Percentiles rank a stretch among this genome's conserved stretches.
Conservation (phyloP, 1,139 yeast genomes). For the Debaryomycetaceae sp. region DNA sequence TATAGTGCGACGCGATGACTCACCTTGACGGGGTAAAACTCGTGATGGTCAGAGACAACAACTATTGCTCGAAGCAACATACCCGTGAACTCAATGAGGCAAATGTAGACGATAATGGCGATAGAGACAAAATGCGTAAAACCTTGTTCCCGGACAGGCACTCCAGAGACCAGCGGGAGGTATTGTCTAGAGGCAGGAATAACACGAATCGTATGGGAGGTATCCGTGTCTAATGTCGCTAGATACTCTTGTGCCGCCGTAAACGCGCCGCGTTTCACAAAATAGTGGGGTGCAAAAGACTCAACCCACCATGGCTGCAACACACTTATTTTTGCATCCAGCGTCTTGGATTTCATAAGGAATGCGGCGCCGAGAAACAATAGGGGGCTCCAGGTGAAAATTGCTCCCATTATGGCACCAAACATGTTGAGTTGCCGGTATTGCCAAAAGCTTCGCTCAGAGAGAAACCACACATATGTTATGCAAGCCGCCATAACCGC, state of each 20-base stretch:
- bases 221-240: conserved; percentile 34
- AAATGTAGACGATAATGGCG: conserved; percentile 20
- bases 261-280: conserved; percentile 28
- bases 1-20: conserved; percentile 22
- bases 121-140: conserved; percentile 27
- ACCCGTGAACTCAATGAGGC: conserved; percentile 22
- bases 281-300: conserved; percentile 31
- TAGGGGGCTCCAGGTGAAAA: conserved; percentile 26
- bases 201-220: conserved; percentile 32
- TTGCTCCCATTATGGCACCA: conserved; percentile 19
- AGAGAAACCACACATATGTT: conserved; percentile 23
- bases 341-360: conserved; percentile 30
- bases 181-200: conserved; percentile 37
- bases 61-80: conserved; percentile 22
- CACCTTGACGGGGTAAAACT: conserved; percentile 11
- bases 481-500: conserved; percentile 24
- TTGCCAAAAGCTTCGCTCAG: conserved; percentile 9
- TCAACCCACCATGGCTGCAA: conserved; percentile 42
- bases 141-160: conserved; percentile 28
- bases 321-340: conserved; percentile 32
- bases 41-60: conserved; percentile 18
- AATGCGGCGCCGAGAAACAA: conserved; percentile 27
- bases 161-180: conserved; percentile 30
- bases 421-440: conserved; percentile 23
- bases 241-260: conserved; percentile 30